These are phyloP conservation scores for Carnegiea gigantea DNA, from an alignment of 179 eudicot species.

Conservation along the genomic window DNA sequence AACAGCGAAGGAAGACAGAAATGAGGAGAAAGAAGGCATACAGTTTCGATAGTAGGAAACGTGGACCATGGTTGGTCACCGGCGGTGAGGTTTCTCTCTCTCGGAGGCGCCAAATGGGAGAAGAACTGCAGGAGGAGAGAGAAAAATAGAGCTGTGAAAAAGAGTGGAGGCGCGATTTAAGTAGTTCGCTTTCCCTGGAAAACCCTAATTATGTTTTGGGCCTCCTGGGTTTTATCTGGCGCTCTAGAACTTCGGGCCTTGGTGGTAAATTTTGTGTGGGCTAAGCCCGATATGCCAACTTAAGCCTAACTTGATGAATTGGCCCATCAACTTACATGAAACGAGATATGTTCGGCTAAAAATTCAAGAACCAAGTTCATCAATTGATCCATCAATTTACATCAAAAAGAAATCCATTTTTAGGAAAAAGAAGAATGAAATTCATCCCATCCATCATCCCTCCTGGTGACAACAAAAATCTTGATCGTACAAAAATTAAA, in stretches of 20 bases:
- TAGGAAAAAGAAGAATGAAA: too few relatives aligned
- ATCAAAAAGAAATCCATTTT: too few relatives aligned
- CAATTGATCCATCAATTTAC: too few relatives aligned
- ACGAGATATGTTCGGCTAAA: too few relatives aligned
- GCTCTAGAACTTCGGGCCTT: neutral
- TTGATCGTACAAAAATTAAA: too few relatives aligned
- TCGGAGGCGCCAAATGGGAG: neutral
- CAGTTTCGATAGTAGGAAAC: constrained; percentile 67
- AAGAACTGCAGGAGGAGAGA: neutral
- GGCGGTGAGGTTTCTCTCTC: constrained; percentile 6
- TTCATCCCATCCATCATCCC: too few relatives aligned
- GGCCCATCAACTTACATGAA: too few relatives aligned
- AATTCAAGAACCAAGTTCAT: too few relatives aligned
- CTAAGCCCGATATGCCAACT: neutral
- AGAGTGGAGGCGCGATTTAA: neutral
- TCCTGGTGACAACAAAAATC: too few relatives aligned
- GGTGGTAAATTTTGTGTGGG: neutral
- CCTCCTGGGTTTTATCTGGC: neutral
- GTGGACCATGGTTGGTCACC: constrained; percentile 60
- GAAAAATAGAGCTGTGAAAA: constrained; percentile 8
- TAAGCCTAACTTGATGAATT: too few relatives aligned
- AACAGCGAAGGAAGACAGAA: neutral
- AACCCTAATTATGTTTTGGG: constrained; percentile 17
- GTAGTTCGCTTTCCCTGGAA: neutral
- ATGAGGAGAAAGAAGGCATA: constrained; percentile 27